Evolutionary conservation across 768 basidiomycete species (phyloP).

Genomic region (Cubamyces lactineus): DNA sequence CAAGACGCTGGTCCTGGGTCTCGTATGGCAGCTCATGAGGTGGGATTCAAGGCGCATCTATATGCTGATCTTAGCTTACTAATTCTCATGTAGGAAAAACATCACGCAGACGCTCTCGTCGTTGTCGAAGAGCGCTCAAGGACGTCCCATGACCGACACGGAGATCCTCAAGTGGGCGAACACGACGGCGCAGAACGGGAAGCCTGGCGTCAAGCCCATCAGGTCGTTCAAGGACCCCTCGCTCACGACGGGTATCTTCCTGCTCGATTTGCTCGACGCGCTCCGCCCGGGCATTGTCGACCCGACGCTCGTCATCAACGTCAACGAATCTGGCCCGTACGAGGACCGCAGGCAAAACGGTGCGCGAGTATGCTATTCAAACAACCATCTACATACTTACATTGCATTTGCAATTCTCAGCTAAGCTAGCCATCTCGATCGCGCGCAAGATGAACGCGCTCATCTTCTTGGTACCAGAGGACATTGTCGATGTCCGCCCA

Average conservation of each 20-base stretch:
- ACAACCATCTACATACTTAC: too few species aligned
- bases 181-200: conserved; percentile 75
- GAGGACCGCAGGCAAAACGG: conserved; percentile 94
- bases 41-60: conserved; percentile 36
- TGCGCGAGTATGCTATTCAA: too few species aligned
- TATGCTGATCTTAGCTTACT: background rate
- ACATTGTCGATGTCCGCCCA: conserved; percentile 92
- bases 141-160: conserved; percentile 84
- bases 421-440: conserved; percentile 96
- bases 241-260: conserved; percentile 87
- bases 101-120: conserved; percentile 88
- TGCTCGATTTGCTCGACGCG: conserved; percentile 90
- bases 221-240: conserved; percentile 94
- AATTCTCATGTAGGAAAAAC: conserved; percentile 57
- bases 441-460: conserved; percentile 97
- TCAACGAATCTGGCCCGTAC: conserved; percentile 64
- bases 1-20: conserved; percentile 90
- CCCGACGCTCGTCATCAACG: conserved; percentile 71
- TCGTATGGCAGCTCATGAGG: conserved; percentile 99
- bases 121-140: conserved; percentile 67
- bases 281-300: conserved; percentile 96
- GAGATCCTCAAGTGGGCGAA: conserved; percentile 99
- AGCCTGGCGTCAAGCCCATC: conserved; percentile 62
- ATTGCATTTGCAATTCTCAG: conserved; percentile 46
- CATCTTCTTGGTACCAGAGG: conserved; percentile 96